A percentile compares a stretch with the other conserved stretches of the same genome.
phyloP scores from a whole-genome alignment of 1,284 basidiomycete genomes.

The Marasmius fiardii region DNA sequence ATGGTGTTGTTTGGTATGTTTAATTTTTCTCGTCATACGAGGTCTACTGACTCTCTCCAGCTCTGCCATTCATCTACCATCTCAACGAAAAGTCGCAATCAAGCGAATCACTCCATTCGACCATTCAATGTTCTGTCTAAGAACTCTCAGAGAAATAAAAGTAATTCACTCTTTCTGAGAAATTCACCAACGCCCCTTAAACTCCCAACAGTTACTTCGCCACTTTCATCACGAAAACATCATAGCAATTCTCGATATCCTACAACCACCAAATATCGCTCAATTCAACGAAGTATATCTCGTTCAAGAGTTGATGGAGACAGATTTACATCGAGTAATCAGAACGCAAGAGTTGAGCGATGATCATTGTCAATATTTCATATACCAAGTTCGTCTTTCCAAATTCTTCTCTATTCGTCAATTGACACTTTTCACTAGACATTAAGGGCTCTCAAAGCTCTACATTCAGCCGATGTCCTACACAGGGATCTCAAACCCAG shows the following conservation, averaged over 20 bases:
- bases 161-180: conserved; percentile 51
- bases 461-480: conserved; percentile 88
- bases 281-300: conserved; percentile 70
- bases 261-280: conserved; percentile 42
- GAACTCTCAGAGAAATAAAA: conserved; percentile 79
- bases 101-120: conserved; percentile 87
- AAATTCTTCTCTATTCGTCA: conserved; percentile 7
- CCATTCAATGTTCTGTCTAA: conserved; percentile 75
- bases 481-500: conserved; percentile 92
- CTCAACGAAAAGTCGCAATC: conserved; percentile 60
- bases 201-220: conserved; percentile 82
- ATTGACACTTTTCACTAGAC: conserved; percentile 45
- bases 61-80: conserved; percentile 66
- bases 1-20: conserved; percentile 66
- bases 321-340: conserved; percentile 86
- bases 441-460: conserved; percentile 85
- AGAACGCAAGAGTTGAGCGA: conserved; percentile 82
- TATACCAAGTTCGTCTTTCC: conserved; percentile 75
- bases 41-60: conserved; percentile 29
- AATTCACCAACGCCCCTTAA: conserved; percentile 88
- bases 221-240: conserved; percentile 68
- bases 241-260: neutral
- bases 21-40: conserved; percentile 1
- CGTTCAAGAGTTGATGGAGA: conserved; percentile 91
- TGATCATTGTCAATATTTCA: conserved; percentile 94